phyloP scores from a whole-genome alignment of 108 stramenopile species.

The Aurantiochytrium sp. region DNA sequence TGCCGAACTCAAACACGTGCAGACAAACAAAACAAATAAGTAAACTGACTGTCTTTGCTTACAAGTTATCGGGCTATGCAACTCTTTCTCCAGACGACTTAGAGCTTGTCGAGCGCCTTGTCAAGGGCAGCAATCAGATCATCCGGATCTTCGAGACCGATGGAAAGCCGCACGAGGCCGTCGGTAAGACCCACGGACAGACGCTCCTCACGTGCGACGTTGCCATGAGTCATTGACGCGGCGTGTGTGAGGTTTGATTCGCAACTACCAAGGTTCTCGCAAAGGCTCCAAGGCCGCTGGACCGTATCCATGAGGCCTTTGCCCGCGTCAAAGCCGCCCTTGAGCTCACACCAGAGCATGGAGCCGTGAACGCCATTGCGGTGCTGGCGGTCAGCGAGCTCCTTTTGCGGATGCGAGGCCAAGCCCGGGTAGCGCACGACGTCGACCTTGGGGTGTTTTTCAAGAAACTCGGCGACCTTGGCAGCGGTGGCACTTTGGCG shows the following conservation, averaged over 20 bases:
- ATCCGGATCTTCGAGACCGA: conserved; percentile 19
- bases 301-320: conserved; percentile 67
- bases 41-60: too few species aligned
- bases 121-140: conserved; percentile 1
- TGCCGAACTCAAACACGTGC: too few species aligned
- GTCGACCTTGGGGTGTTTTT: conserved; percentile 66
- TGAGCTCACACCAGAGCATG: conserved; percentile 76
- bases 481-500: conserved; percentile 62
- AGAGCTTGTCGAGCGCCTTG: conserved; percentile 40
- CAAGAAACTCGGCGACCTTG: conserved; percentile 67
- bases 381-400: conserved; percentile 66
- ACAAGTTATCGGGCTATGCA: too few species aligned
- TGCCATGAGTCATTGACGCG: conserved; percentile 75
- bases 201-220: conserved; percentile 63
- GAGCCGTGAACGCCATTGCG: conserved; percentile 63
- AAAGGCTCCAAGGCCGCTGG: conserved; percentile 69
- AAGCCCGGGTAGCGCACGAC: conserved; percentile 66
- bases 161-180: conserved; percentile 36
- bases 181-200: conserved; percentile 72
- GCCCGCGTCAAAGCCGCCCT: conserved; percentile 56
- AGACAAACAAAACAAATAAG: too few species aligned
- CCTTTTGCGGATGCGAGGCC: conserved; percentile 65
- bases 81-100: too few species aligned
- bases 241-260: conserved; percentile 71
- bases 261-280: conserved; percentile 68